Evolutionary conservation across 768 basidiomycete species (phyloP).

Genomic region (Boletus sp.): DNA sequence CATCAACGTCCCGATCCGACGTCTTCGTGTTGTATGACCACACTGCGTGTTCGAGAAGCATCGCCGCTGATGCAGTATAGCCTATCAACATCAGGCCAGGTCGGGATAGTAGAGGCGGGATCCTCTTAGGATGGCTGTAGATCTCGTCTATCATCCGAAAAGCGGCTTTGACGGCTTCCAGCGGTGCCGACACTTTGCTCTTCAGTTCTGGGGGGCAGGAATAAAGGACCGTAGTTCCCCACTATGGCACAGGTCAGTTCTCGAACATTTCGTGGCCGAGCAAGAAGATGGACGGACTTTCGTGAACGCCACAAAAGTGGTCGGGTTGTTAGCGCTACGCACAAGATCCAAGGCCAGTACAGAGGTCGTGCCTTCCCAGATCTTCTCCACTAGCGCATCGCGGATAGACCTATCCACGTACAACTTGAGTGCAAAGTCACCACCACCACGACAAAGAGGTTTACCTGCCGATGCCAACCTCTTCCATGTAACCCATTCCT

Average conservation of each 20-base stretch:
- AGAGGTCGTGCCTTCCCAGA: constrained; percentile 77
- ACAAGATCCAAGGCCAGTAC: constrained; percentile 69
- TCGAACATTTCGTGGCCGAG: background rate
- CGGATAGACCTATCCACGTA: constrained; percentile 46
- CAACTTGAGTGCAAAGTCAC: background rate
- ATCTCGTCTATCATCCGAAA: constrained; percentile 40
- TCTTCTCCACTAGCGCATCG: constrained; percentile 73
- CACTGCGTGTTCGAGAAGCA: constrained; percentile 66
- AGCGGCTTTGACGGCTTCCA: constrained; percentile 38
- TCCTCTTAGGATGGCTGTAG: constrained; percentile 36
- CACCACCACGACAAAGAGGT: constrained; percentile 2
- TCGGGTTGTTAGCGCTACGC: constrained; percentile 48
- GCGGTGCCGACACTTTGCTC: constrained; percentile 25
- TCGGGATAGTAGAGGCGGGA: constrained; percentile 50
- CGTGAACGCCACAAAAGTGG: constrained; percentile 45
- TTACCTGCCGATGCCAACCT: constrained; percentile 64
- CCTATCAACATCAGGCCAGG: constrained; percentile 61
- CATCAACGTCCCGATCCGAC: constrained; percentile 41
- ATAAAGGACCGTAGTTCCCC: constrained; percentile 46
- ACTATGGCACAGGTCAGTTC: constrained; percentile 37
- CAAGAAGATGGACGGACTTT: constrained; percentile 38
- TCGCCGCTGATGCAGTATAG: constrained; percentile 49
- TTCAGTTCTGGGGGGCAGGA: constrained; percentile 40
- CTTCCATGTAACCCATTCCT: constrained; percentile 83
- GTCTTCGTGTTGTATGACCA: constrained; percentile 46